Percentiles rank a stretch among this genome's conserved stretches.
Conservation (phyloP, 2,329 filamentous ascomycete genomes). For the Alternaria arborescens region DNA sequence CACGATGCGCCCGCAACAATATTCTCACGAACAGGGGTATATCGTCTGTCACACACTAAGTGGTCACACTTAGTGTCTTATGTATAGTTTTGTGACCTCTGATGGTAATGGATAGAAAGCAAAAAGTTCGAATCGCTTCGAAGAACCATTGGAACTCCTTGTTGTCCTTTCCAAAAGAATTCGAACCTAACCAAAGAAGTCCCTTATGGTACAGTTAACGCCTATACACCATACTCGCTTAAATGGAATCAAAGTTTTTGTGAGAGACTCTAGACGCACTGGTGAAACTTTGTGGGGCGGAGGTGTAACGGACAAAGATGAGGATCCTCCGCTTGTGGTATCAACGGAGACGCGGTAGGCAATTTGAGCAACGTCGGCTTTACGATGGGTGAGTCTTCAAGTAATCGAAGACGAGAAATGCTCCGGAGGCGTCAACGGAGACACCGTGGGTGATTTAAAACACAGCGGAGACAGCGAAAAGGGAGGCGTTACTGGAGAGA, state of each 20-base stretch:
- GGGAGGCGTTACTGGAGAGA: background rate
- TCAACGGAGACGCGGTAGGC: background rate
- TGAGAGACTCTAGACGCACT: background rate
- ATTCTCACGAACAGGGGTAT: background rate
- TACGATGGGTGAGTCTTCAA: background rate
- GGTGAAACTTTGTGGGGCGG: background rate
- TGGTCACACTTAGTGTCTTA: background rate
- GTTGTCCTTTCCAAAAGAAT: background rate
- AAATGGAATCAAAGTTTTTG: background rate
- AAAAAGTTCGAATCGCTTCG: background rate
- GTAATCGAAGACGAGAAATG: background rate
- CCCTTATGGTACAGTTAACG: background rate
- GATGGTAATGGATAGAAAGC: background rate
- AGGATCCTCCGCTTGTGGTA: background rate
- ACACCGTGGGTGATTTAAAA: background rate
- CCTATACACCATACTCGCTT: background rate
- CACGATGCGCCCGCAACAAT: background rate
- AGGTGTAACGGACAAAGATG: background rate
- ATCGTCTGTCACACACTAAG: background rate
- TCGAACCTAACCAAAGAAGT: slow-evolving; percentile 2
- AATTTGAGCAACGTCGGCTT: background rate
- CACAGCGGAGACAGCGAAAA: background rate
- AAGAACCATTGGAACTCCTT: background rate
- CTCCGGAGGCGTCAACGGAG: background rate
- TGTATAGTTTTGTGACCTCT: background rate